Evolutionary conservation across 148 eudicot genomes (phyloP).

Genomic region (Dianthus caryophyllus): DNA sequence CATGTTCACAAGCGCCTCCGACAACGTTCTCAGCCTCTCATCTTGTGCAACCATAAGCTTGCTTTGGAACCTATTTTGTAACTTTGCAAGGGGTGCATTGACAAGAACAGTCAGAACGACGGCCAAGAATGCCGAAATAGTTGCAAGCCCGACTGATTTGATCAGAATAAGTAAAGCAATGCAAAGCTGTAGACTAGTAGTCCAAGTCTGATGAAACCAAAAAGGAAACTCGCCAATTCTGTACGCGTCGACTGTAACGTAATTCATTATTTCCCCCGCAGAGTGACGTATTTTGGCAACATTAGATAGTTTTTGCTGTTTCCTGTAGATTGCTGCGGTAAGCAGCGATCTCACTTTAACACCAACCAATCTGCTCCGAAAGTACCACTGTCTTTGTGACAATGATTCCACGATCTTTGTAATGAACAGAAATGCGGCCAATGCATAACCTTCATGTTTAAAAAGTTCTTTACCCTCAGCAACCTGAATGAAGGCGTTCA

Average conservation of each 20-base stretch:
- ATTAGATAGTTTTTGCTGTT: slow-evolving; percentile 68
- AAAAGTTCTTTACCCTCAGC: slow-evolving; percentile 69
- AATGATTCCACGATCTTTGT: slow-evolving; percentile 62
- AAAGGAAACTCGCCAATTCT: slow-evolving; percentile 84
- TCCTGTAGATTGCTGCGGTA: slow-evolving; percentile 69
- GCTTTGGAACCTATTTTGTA: slow-evolving; percentile 61
- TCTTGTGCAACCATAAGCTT: slow-evolving; percentile 76
- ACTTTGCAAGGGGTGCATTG: slow-evolving; percentile 67
- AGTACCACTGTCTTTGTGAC: slow-evolving; percentile 82
- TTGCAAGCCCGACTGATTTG: slow-evolving; percentile 60
- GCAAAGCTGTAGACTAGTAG: slow-evolving; percentile 65
- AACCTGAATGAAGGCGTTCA: slow-evolving; percentile 75
- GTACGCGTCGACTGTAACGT: slow-evolving; percentile 79
- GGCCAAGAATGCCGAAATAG: slow-evolving; percentile 50
- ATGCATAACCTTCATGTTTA: slow-evolving; percentile 53
- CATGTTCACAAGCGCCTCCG: slow-evolving; percentile 80
- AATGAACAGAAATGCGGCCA: slow-evolving; percentile 55
- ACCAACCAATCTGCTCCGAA: slow-evolving; percentile 57
- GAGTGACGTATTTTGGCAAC: slow-evolving; percentile 66
- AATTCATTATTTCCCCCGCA: slow-evolving; percentile 79
- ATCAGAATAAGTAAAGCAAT: slow-evolving; percentile 58
- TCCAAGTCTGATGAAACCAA: slow-evolving; percentile 87
- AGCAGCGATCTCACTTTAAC: slow-evolving; percentile 66
- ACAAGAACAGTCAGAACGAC: slow-evolving; percentile 56
- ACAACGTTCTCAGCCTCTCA: slow-evolving; percentile 50